A percentile compares a stretch with the other conserved stretches of the same genome.
These are phyloP conservation scores for Pugionium dolabratum DNA, from an alignment of 345 rosid genomes.

Conservation along the genomic window DNA sequence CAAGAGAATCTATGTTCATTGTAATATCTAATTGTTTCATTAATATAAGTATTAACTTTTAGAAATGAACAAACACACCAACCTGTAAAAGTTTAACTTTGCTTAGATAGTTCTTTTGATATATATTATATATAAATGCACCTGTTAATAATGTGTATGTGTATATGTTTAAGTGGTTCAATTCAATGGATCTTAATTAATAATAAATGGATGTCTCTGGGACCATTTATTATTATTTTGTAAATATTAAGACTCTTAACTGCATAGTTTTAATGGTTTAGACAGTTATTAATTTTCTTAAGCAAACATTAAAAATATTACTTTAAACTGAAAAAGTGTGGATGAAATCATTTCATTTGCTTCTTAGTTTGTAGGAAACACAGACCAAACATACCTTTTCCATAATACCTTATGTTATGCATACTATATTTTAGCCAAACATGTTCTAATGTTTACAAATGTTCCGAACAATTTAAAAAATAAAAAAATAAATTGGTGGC, in stretches of 20 bases:
- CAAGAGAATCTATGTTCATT: too few species aligned
- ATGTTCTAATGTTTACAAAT: too few species aligned
- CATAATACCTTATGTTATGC: neutral
- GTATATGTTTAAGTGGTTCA: slow-evolving; percentile 17
- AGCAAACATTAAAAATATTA: neutral
- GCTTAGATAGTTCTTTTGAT: slow-evolving; percentile 24
- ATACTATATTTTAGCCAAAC: neutral
- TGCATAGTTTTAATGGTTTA: slow-evolving; percentile 21
- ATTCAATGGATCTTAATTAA: slow-evolving; percentile 29
- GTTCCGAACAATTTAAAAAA: too few species aligned
- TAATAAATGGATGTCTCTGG: slow-evolving; percentile 23
- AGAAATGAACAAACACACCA: slow-evolving; percentile 37
- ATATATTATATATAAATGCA: slow-evolving; percentile 3
- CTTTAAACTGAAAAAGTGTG: slow-evolving; percentile 15
- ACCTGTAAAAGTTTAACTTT: slow-evolving; percentile 42
- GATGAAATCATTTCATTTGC: slow-evolving; percentile 34
- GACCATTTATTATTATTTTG: slow-evolving; percentile 11
- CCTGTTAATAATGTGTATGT: slow-evolving; percentile 19
- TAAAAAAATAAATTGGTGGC: too few species aligned
- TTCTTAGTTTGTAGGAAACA: slow-evolving; percentile 35
- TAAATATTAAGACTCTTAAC: slow-evolving; percentile 14
- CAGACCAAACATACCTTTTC: slow-evolving; percentile 39
- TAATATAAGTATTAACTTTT: slow-evolving; percentile 24
- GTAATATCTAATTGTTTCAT: too few species aligned
- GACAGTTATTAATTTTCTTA: slow-evolving; percentile 26